phyloP scores from a whole-genome alignment of 805 yeast genomes.

The Lachancea nothofagi region DNA sequence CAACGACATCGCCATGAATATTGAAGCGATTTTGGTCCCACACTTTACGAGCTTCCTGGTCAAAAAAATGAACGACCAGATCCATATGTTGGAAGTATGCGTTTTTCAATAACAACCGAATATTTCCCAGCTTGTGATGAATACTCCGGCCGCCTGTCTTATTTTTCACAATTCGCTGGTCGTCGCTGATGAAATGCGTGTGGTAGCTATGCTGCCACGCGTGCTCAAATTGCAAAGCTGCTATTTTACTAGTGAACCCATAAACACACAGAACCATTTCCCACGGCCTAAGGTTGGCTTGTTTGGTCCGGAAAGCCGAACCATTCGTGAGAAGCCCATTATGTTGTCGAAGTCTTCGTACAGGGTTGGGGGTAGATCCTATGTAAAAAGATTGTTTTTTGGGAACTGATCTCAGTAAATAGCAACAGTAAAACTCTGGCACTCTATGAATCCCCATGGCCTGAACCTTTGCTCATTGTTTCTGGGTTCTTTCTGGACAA shows the following conservation, averaged over 20 bases:
- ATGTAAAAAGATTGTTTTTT: slow-evolving; percentile 60
- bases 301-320: slow-evolving; percentile 67
- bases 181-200: slow-evolving; percentile 51
- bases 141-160: slow-evolving; percentile 38
- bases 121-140: slow-evolving; percentile 44
- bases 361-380: slow-evolving; percentile 80
- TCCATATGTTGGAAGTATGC: slow-evolving; percentile 42
- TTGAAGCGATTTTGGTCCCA: slow-evolving; percentile 27
- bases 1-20: slow-evolving; percentile 1
- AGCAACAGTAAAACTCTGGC: slow-evolving; percentile 58
- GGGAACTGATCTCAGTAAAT: slow-evolving; percentile 55
- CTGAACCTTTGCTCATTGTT: background rate
- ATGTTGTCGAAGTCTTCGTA: slow-evolving; percentile 65
- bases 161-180: slow-evolving; percentile 35
- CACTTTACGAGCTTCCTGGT: slow-evolving; percentile 18
- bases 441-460: slow-evolving; percentile 8
- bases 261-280: slow-evolving; percentile 54
- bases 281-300: slow-evolving; percentile 66
- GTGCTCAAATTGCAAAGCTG: slow-evolving; percentile 78
- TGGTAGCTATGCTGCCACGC: slow-evolving; percentile 73
- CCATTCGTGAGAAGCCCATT: slow-evolving; percentile 60
- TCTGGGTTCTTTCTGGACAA: background rate
- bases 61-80: slow-evolving; percentile 44
- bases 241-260: slow-evolving; percentile 64
- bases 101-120: slow-evolving; percentile 40